Conservation (phyloP, 306 rosid genomes). For the Trifolium pratense region DNA sequence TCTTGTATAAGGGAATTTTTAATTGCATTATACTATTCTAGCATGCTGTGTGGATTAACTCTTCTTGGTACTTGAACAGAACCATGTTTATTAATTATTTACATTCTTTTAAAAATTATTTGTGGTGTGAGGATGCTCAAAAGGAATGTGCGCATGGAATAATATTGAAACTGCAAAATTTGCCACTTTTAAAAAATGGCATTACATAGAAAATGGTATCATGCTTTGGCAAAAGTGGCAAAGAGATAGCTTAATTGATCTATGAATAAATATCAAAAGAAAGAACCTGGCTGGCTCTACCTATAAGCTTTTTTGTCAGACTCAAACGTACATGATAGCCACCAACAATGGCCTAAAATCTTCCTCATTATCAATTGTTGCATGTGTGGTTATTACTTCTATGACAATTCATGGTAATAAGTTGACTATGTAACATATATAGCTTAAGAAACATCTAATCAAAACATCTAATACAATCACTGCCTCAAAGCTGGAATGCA, state of each 20-base stretch:
- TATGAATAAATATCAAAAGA: constrained; percentile 17
- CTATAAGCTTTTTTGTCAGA: constrained; percentile 49
- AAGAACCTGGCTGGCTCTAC: constrained; percentile 24
- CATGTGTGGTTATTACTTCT: constrained; percentile 44
- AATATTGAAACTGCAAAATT: constrained; percentile 28
- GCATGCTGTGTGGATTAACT: neutral
- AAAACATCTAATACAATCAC: constrained; percentile 25
- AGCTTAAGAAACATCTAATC: constrained; percentile 52
- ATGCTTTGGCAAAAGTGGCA: constrained; percentile 28
- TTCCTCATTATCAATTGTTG: constrained; percentile 36
- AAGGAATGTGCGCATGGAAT: constrained; percentile 18
- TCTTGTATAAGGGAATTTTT: too few relatives aligned
- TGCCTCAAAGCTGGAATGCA: constrained; percentile 49
- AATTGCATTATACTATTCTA: constrained; percentile 7
- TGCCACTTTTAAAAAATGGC: constrained; percentile 6
- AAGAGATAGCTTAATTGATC: neutral
- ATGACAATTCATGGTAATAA: constrained; percentile 42
- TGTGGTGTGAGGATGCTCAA: constrained; percentile 20
- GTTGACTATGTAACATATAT: constrained; percentile 62
- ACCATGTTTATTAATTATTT: neutral
- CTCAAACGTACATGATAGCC: constrained; percentile 47
- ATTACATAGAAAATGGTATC: constrained; percentile 45
- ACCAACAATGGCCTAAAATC: constrained; percentile 62
- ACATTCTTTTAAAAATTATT: neutral
- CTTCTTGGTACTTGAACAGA: constrained; percentile 19